phyloP scores from a whole-genome alignment of 768 basidiomycete species.

The Suillus variegatus region DNA sequence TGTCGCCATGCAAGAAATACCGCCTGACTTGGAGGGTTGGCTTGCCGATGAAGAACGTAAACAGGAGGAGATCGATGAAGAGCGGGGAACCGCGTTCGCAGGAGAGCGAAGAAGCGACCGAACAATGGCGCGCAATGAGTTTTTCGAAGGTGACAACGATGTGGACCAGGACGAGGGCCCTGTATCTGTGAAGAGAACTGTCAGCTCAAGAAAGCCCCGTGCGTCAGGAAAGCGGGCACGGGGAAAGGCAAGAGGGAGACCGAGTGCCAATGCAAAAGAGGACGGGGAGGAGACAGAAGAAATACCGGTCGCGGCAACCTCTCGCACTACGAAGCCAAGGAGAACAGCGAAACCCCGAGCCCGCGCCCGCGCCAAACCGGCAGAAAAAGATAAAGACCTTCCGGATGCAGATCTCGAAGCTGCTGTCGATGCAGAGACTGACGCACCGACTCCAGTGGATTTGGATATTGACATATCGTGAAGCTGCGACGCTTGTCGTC shows the following conservation, averaged over 20 bases:
- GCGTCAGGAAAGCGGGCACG: conserved; percentile 29
- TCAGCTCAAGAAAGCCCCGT: conserved; percentile 20
- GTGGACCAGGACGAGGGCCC: conserved; percentile 50
- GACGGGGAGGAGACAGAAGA: conserved; percentile 43
- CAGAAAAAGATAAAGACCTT: conserved; percentile 30
- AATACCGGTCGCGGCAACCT: conserved; percentile 20
- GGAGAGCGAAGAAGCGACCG: conserved; percentile 56
- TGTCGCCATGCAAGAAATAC: conserved; percentile 95
- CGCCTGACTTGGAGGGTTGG: conserved; percentile 83
- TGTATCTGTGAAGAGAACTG: conserved; percentile 26
- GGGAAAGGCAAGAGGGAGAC: conserved; percentile 35
- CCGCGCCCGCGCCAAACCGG: conserved; percentile 21
- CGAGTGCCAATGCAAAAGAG: conserved; percentile 27
- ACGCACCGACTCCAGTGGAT: conserved; percentile 39
- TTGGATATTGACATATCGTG: conserved; percentile 40
- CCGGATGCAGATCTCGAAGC: conserved; percentile 33
- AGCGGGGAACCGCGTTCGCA: conserved; percentile 53
- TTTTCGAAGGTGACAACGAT: conserved; percentile 72
- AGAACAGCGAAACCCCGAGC: conserved; percentile 25
- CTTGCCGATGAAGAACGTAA: conserved; percentile 71
- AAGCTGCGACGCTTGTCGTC: conserved; percentile 52
- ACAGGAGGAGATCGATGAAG: conserved; percentile 71
- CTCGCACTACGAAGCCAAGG: conserved; percentile 35
- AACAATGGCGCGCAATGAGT: conserved; percentile 62
- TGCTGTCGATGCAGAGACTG: conserved; percentile 31